These are phyloP conservation scores for Candida labiduridarum DNA, from an alignment of 1,139 yeast species.

Conservation along the genomic window DNA sequence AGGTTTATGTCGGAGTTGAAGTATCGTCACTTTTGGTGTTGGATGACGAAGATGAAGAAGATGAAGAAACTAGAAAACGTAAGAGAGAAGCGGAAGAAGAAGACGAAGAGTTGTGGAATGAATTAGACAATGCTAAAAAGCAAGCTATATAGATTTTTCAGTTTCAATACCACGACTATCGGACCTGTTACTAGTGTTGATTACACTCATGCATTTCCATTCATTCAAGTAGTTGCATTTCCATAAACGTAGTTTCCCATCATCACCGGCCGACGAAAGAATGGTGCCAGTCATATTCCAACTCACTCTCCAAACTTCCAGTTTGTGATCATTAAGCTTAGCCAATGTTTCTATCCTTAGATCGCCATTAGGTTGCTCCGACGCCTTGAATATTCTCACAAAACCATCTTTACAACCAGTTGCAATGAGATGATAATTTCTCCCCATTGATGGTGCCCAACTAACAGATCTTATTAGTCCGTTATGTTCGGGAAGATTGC, in stretches of 20 bases:
- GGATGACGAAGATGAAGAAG: slow-evolving; percentile 45
- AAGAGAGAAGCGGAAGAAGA: slow-evolving; percentile 30
- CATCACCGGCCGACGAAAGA: slow-evolving; percentile 92
- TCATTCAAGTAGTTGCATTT: slow-evolving; percentile 83
- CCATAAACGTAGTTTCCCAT: slow-evolving; percentile 90
- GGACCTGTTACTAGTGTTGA: slow-evolving; percentile 60
- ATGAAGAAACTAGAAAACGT: slow-evolving; percentile 22
- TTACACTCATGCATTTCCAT: slow-evolving; percentile 90
- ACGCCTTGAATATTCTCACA: slow-evolving; percentile 80
- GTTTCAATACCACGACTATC: slow-evolving; percentile 24
- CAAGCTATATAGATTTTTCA: slow-evolving; percentile 18
- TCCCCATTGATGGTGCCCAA: slow-evolving; percentile 98
- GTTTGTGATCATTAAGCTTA: slow-evolving; percentile 67
- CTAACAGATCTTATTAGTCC: slow-evolving; percentile 87
- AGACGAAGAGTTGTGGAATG: slow-evolving; percentile 43
- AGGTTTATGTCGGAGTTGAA: slow-evolving; percentile 77
- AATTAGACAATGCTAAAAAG: slow-evolving; percentile 29
- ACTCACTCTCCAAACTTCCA: slow-evolving; percentile 94
- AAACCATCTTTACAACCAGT: slow-evolving; percentile 96
- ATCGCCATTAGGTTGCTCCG: slow-evolving; percentile 39
- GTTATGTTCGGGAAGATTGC: slow-evolving; percentile 70
- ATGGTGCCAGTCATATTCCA: slow-evolving; percentile 96
- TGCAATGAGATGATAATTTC: slow-evolving; percentile 84
- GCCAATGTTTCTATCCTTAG: slow-evolving; percentile 42
- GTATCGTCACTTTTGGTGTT: slow-evolving; percentile 59